phyloP scores from a whole-genome alignment of 2,329 filamentous ascomycete genomes.

The Calonectria fujianensis region DNA sequence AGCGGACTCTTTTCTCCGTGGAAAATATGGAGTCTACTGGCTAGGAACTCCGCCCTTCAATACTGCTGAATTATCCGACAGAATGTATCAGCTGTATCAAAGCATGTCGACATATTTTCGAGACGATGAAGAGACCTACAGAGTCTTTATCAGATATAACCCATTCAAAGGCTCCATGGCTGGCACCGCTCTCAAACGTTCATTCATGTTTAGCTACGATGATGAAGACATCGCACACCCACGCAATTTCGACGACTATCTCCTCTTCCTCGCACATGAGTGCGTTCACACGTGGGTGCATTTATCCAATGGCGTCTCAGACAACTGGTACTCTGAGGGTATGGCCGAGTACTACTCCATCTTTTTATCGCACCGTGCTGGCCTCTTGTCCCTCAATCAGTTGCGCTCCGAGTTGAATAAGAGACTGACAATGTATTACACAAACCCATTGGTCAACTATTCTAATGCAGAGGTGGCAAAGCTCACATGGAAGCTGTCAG shows the following conservation, averaged over 20 bases:
- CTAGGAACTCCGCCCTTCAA: background rate
- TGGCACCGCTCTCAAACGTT: background rate
- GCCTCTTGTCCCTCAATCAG: background rate
- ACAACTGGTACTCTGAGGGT: background rate
- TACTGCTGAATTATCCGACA: background rate
- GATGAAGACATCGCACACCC: background rate
- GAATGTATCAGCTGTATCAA: background rate
- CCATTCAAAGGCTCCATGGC: slow-evolving; percentile 7
- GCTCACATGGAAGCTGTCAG: background rate
- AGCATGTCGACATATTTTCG: background rate
- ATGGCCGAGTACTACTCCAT: slow-evolving; percentile 3
- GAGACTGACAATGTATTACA: background rate
- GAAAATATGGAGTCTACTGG: background rate
- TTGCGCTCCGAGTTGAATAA: background rate
- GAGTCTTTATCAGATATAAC: slow-evolving; percentile 2
- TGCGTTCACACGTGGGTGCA: slow-evolving; percentile 2
- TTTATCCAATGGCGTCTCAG: background rate
- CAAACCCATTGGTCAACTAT: background rate
- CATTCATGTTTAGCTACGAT: slow-evolving; percentile 13
- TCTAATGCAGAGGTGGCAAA: background rate
- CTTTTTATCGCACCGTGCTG: background rate
- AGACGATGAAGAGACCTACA: background rate
- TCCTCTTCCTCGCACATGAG: slow-evolving; percentile 4
- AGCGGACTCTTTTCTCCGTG: background rate
- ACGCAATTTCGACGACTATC: background rate